These are phyloP conservation scores for Coemansia sp. DNA, from an alignment of 371 early-diverging fungal genomes.

Conservation along the genomic window DNA sequence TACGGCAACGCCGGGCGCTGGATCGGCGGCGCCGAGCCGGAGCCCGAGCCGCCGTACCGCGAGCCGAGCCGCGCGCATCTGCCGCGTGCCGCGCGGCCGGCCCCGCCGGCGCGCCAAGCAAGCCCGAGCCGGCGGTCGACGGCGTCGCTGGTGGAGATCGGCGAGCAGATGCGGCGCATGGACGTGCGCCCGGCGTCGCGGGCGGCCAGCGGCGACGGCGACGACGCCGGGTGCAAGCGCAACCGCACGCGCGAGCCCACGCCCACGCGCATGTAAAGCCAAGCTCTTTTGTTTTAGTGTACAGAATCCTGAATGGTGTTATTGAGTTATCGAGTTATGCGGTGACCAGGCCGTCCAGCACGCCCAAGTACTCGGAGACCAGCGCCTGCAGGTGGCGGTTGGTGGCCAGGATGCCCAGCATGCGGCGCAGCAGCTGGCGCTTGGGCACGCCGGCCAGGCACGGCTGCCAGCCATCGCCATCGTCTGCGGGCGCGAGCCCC, in stretches of 20 bases:
- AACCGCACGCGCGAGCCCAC: slow-evolving; percentile 38
- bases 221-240: slow-evolving; percentile 18
- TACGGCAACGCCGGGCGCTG: slow-evolving; percentile 80
- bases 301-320: too few species aligned
- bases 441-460: slow-evolving; percentile 24
- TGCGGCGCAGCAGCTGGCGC: slow-evolving; percentile 26
- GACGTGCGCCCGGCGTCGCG: slow-evolving; percentile 4
- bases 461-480: slow-evolving; percentile 6
- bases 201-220: not conserved
- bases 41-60: not conserved
- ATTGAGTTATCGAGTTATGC: too few species aligned
- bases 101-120: too few species aligned
- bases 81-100: not conserved
- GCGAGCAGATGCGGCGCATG: slow-evolving; percentile 45
- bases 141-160: slow-evolving; percentile 26
- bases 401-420: slow-evolving; percentile 29
- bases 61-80: not conserved
- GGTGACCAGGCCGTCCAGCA: too few species aligned
- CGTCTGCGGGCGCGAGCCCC: not conserved
- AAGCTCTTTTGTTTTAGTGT: not conserved
- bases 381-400: slow-evolving; percentile 34
- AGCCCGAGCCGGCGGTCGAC: not conserved
- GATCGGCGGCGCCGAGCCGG: slow-evolving; percentile 38
- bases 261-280: slow-evolving; percentile 22
- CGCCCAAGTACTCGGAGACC: slow-evolving; percentile 36